Conservation (phyloP, 2,329 filamentous ascomycete genomes). For the Pseudogymnoascus sp. region DNA sequence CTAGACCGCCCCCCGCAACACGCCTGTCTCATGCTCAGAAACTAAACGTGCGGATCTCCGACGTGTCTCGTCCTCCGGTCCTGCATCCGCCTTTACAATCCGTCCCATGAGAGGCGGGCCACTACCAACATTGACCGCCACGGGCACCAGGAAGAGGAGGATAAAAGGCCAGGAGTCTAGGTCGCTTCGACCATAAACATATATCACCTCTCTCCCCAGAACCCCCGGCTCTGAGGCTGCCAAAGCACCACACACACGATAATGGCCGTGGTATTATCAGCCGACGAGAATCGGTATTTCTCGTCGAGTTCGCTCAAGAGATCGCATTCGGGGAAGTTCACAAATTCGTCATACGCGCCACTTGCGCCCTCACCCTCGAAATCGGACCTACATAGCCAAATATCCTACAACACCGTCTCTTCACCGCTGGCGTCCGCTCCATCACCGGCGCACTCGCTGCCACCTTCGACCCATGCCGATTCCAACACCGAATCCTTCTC, state of each 20-base stretch:
- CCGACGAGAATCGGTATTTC: constrained; percentile 52
- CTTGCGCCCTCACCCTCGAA: constrained; percentile 39
- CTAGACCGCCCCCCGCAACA: neutral
- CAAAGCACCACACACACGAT: constrained; percentile 7
- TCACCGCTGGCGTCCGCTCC: constrained; percentile 25
- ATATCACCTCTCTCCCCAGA: neutral
- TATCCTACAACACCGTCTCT: constrained; percentile 21
- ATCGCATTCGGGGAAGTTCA: constrained; percentile 53
- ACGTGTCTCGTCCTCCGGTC: neutral
- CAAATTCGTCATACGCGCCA: constrained; percentile 41
- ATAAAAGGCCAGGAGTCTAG: neutral
- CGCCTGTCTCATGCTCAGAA: neutral
- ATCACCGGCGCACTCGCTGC: constrained; percentile 50
- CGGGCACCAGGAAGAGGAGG: neutral
- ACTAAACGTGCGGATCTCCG: constrained; percentile 1
- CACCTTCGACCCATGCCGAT: constrained; percentile 42
- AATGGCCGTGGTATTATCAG: constrained; percentile 29
- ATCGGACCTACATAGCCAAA: constrained; percentile 27
- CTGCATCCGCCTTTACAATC: neutral
- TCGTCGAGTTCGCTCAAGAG: constrained; percentile 45
- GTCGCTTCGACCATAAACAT: neutral
- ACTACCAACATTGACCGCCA: neutral
- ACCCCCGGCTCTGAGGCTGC: neutral
- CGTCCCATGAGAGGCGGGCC: neutral
- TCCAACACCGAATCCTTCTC: constrained; percentile 29